These are phyloP conservation scores for Rutstroemia sp. DNA, from an alignment of 2,329 filamentous ascomycete species.

Conservation along the genomic window DNA sequence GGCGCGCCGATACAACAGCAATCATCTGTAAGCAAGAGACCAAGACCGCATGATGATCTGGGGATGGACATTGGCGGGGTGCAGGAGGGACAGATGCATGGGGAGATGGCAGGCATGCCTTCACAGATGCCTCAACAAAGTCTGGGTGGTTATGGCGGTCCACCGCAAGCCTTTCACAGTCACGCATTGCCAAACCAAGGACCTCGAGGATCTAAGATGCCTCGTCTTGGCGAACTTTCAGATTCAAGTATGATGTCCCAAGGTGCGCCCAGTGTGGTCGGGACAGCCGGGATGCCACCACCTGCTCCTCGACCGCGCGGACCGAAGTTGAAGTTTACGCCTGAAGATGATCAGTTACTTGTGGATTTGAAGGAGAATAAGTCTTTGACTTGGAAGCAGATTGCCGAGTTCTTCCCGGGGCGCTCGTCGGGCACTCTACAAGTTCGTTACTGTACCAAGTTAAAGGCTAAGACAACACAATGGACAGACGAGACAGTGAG, in stretches of 20 bases:
- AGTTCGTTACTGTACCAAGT: slow-evolving; percentile 89
- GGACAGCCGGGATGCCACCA: slow-evolving; percentile 77
- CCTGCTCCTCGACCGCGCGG: slow-evolving; percentile 75
- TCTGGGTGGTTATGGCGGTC: slow-evolving; percentile 35
- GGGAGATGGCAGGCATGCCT: slow-evolving; percentile 35
- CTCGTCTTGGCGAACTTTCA: slow-evolving; percentile 47
- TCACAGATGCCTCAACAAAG: slow-evolving; percentile 51
- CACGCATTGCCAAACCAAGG: slow-evolving; percentile 72
- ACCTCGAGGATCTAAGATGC: slow-evolving; percentile 56
- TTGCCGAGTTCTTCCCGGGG: slow-evolving; percentile 91
- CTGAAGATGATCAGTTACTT: slow-evolving; percentile 81
- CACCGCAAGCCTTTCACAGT: slow-evolving; percentile 52
- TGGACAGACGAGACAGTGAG: slow-evolving; percentile 92
- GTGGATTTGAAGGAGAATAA: slow-evolving; percentile 92
- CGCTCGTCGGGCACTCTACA: slow-evolving; percentile 85
- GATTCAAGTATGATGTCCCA: slow-evolving; percentile 37
- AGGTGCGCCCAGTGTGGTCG: slow-evolving; percentile 75
- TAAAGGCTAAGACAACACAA: slow-evolving; percentile 87
- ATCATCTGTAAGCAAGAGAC: slow-evolving; percentile 38
- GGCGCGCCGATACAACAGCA: slow-evolving; percentile 27
- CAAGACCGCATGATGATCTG: slow-evolving; percentile 45
- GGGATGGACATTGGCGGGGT: slow-evolving; percentile 40
- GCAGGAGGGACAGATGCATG: slow-evolving; percentile 36
- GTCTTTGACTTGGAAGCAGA: slow-evolving; percentile 94
- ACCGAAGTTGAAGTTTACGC: slow-evolving; percentile 89